Conservation (phyloP, 805 yeast species). For the Wickerhamiella spandovensis region DNA sequence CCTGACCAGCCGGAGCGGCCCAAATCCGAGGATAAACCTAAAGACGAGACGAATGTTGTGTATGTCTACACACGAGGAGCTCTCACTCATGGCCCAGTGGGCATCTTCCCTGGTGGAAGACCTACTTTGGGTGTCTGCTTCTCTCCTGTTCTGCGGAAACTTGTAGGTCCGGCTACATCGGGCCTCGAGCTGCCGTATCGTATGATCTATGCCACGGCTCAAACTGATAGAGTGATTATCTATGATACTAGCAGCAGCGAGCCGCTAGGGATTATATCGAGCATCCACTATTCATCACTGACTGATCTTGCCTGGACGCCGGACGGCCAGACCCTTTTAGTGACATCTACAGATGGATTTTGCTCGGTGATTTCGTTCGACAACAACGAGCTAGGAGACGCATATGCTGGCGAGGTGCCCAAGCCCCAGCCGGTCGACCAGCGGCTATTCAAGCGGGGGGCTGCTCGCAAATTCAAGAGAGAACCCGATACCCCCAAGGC, state of each 20-base stretch:
- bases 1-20: conserved; percentile 2
- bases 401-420: conserved; percentile 7
- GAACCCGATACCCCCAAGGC: not conserved
- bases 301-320: conserved; percentile 80
- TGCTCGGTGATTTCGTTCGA: conserved; percentile 56
- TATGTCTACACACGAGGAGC: conserved; percentile 66
- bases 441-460: not conserved
- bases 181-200: conserved; percentile 49
- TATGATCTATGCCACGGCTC: conserved; percentile 84
- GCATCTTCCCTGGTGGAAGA: conserved; percentile 58
- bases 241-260: conserved; percentile 62
- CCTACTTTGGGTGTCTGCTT: conserved; percentile 79
- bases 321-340: conserved; percentile 57
- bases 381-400: conserved; percentile 41
- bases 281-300: conserved; percentile 75
- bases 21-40: not conserved
- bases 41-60: conserved; percentile 41
- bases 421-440: not conserved
- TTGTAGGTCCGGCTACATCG: conserved; percentile 14
- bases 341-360: conserved; percentile 87
- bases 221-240: conserved; percentile 68
- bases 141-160: conserved; percentile 49
- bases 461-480: not conserved
- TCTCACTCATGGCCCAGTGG: conserved; percentile 54
- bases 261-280: conserved; percentile 64